Evolutionary conservation across 805 yeast genomes (phyloP), one percentile per base, ranked within the genome.

Genomic region (Wickerhamomyces xylosicus): DNA sequence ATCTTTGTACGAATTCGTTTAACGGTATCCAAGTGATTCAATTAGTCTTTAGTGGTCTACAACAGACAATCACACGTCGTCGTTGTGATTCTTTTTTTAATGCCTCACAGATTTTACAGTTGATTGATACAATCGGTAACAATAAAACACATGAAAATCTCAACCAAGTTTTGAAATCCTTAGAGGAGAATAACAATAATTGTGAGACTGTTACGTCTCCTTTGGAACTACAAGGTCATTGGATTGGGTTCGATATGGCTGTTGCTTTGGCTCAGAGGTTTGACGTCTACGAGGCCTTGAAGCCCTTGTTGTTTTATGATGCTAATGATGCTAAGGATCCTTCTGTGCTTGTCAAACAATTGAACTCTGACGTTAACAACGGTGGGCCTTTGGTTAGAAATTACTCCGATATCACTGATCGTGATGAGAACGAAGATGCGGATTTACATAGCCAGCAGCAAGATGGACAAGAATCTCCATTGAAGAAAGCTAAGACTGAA

Each of bases 71-170:
- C 17, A 83, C 82, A 90, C 70, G 89, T 57, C 65, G 90, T 42
- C 75, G 82, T 47, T 65, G 69, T 35, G 90, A 83, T 57, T 78
- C 79, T 37, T 81, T 86, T 77, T 84, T 92, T 40, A 84, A 84
- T 55, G 86, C 89, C 15, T 82, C 94, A 0, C 94, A 84, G 56
- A 78, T 83, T 16, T 63, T 84, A 47, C 82, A 84, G 55, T 74
- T 83, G 41, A 87, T 89, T 31, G 78, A 25, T 25, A 11, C 9
- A 81, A 35, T 75, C 78, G 44, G 84, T 85, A 35, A 84, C 84
- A 58, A 80, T 87, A 2, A 80, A 77, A 52, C 63, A 92, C 53
- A 82, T 90, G 4, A 76, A 79, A 53, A 71, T 82, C 33, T 61
- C 84, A 39, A 92, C 83, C 53, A 75, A 70, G 5, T 31, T 19